Conservation (phyloP, 2,329 filamentous ascomycete genomes). For the Aspergillus niger region DNA sequence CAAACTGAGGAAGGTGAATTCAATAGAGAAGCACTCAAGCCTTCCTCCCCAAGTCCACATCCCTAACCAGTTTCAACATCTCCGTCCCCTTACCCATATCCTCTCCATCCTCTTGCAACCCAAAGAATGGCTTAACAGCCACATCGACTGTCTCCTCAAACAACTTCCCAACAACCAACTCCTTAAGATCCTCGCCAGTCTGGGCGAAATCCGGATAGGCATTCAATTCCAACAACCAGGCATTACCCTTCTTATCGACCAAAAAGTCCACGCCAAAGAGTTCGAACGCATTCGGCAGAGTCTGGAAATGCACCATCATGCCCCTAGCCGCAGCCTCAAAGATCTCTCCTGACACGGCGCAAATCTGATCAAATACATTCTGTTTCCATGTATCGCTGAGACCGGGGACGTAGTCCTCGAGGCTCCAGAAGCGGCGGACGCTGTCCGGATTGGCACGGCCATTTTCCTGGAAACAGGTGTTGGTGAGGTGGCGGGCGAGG, state of each 20-base stretch:
- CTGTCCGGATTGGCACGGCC: conserved; percentile 59
- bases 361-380: conserved; percentile 73
- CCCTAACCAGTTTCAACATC: conserved; percentile 42
- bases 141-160: conserved; percentile 72
- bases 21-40: conserved; percentile 9
- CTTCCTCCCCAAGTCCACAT: conserved; percentile 45
- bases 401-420: conserved; percentile 50
- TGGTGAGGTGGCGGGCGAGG: conserved; percentile 81
- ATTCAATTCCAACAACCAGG: conserved; percentile 88
- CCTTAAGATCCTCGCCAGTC: conserved; percentile 74
- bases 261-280: conserved; percentile 90
- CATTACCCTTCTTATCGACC: conserved; percentile 64
- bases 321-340: conserved; percentile 84
- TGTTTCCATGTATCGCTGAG: conserved; percentile 53
- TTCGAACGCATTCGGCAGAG: conserved; percentile 85
- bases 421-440: conserved; percentile 73
- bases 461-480: conserved; percentile 82
- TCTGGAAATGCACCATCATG: conserved; percentile 90
- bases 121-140: conserved; percentile 71
- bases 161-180: conserved; percentile 68
- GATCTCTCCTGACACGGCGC: conserved; percentile 69
- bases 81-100: conserved; percentile 23
- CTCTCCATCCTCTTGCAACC: conserved; percentile 18
- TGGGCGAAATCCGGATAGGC: conserved; percentile 95
- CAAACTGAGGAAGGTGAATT: too few species aligned